Percentiles rank a stretch among this genome's conserved stretches.
Evolutionary conservation across 2,329 filamentous ascomycete species (phyloP).

Genomic region (Paecilomyces fulvus): DNA sequence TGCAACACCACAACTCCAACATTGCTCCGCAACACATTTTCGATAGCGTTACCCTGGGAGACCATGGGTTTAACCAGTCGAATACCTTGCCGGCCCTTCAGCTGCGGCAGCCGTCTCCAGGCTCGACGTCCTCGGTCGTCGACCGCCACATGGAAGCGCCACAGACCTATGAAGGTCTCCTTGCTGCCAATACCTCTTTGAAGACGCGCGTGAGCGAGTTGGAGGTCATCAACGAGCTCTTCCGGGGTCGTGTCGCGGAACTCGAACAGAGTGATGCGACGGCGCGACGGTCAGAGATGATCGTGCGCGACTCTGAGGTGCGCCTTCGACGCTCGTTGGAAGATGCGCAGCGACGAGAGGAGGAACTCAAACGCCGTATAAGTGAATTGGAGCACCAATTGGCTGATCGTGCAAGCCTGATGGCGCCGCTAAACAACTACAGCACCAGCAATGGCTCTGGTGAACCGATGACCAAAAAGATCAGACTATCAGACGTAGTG

Average conservation of each 20-base stretch:
- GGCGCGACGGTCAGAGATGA: slow-evolving; percentile 52
- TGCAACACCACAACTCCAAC: slow-evolving; percentile 52
- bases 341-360: slow-evolving; percentile 68
- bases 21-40: slow-evolving; percentile 72
- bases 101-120: slow-evolving; percentile 51
- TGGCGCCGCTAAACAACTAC: slow-evolving; percentile 11
- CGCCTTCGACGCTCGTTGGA: slow-evolving; percentile 58
- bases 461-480: slow-evolving; percentile 47
- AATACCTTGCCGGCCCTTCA: slow-evolving; percentile 44
- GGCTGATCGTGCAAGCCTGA: slow-evolving; percentile 20
- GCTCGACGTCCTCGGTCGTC: slow-evolving; percentile 49
- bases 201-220: slow-evolving; percentile 93
- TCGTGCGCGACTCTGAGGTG: slow-evolving; percentile 46
- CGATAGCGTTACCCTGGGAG: slow-evolving; percentile 59
- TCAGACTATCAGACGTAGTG: slow-evolving; percentile 48
- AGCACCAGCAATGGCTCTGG: slow-evolving; percentile 18
- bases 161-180: slow-evolving; percentile 70
- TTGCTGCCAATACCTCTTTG: slow-evolving; percentile 73
- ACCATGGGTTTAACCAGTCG: slow-evolving; percentile 55
- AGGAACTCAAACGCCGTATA: slow-evolving; percentile 72
- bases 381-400: slow-evolving; percentile 61
- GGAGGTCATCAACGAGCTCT: slow-evolving; percentile 85
- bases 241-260: slow-evolving; percentile 64
- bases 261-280: slow-evolving; percentile 68
- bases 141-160: slow-evolving; percentile 60